A percentile compares a stretch with the other conserved stretches of the same genome.
phyloP scores from a whole-genome alignment of 805 yeast species.

The Deakozyma indianensis region DNA sequence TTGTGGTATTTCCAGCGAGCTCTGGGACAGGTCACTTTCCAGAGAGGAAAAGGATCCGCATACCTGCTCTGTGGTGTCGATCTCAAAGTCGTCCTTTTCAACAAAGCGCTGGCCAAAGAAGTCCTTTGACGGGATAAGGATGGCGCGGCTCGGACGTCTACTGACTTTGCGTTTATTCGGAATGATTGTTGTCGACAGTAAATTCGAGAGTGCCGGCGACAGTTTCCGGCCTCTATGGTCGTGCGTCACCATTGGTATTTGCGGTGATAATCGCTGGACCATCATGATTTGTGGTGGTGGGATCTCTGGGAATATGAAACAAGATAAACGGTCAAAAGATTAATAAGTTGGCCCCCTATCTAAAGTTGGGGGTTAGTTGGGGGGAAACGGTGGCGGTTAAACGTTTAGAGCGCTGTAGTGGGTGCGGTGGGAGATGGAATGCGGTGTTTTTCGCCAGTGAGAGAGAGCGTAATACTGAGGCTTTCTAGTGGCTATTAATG shows the following conservation, averaged over 20 bases:
- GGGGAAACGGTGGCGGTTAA: too few relatives aligned
- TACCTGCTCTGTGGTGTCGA: background rate
- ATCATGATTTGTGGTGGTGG: background rate
- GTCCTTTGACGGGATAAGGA: background rate
- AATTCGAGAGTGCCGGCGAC: constrained; percentile 1
- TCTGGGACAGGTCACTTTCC: background rate
- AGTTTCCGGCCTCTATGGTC: background rate
- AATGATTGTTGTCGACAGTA: background rate
- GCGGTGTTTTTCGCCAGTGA: too few relatives aligned
- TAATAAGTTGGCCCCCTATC: too few relatives aligned
- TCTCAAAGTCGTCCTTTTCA: background rate
- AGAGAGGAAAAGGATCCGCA: background rate
- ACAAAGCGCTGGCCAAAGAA: background rate
- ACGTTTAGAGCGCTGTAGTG: too few relatives aligned
- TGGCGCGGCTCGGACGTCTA: background rate
- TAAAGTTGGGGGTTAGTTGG: too few relatives aligned
- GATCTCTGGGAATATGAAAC: too few relatives aligned
- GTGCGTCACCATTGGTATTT: background rate
- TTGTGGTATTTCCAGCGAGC: background rate
- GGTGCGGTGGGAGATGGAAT: too few relatives aligned
- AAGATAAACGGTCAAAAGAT: too few relatives aligned
- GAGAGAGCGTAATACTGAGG: too few relatives aligned
- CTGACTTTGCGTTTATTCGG: background rate
- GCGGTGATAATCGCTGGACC: background rate
- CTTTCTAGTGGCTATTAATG: too few relatives aligned